Base-by-base conservation (phyloP, 1,284 basidiomycete genomes). In the Puccinia horiana region DNA sequence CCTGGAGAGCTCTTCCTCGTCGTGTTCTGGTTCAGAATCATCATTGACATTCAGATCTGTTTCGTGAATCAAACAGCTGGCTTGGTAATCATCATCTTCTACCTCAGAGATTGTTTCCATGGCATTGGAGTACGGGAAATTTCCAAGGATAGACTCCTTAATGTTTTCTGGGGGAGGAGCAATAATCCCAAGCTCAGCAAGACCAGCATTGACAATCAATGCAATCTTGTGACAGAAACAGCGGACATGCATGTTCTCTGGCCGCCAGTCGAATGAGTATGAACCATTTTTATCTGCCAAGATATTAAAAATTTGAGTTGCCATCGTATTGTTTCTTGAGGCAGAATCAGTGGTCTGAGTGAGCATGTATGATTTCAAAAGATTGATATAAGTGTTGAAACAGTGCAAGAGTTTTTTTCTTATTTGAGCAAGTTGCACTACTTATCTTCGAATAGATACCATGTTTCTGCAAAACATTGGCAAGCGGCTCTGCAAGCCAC, bases 401-500 rank as follows among this genome's bases (percentile, higher is more conserved):
- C 20, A n/a, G 47, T 74, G 9, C 2, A 54, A 49, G 8, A 35
- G 26, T 47, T 47, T n/a, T 47, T 47, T 8, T 8, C 16, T 47
- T 29, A 3, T 47, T 6, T 26, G n/a, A 6, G n/a, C n/a, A 47
- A 72, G 23, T 37, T 47, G 47, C 18, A n/a, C 2, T 54, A 74
- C 47, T 54, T 54, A 74, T 74, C 47, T 54, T 74, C 29, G 49
- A 23, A 37, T 58, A 52, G 32, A 54, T 49, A 5, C 23, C 35
- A 54, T 77, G 56, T 47, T 61, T 77, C 76, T 63, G 42, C 56
- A 65, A 49, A 63, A 61, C 58, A 63, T 49, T 63, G 54, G 61
- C 56, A 63, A 77, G 56, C 65, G 76, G 54, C 76, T 77, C 76
- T 26, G 76, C 76, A 63, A n/a, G n/a, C n/a, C n/a, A n/a, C n/a